Conservation (phyloP, 352 stramenopile genomes). For the Phytophthora ramorum region DNA sequence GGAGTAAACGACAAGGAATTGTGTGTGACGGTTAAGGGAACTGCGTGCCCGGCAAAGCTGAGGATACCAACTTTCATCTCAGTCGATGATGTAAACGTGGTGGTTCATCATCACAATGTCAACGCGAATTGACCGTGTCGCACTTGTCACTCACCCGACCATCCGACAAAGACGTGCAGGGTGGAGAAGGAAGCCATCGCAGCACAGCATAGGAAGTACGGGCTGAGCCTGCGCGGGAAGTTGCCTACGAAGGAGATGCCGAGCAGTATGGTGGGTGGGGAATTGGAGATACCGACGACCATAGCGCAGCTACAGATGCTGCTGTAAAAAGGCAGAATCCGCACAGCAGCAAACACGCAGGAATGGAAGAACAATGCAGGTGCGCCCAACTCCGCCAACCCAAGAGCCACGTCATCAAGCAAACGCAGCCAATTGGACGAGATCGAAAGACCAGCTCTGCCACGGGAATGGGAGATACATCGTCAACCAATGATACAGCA, state of each 20-base stretch:
- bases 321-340: background rate
- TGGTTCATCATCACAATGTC: background rate
- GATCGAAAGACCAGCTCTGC: background rate
- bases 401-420: background rate
- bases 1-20: background rate
- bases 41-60: background rate
- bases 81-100: background rate
- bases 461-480: background rate
- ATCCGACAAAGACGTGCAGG: constrained; percentile 1
- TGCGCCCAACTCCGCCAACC: no score
- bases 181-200: background rate
- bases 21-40: background rate
- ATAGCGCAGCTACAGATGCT: background rate
- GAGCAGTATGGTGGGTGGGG: background rate
- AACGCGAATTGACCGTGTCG: constrained; percentile 2
- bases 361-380: no score
- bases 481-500: no score
- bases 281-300: background rate
- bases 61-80: background rate
- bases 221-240: background rate
- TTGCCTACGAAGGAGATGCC: background rate
- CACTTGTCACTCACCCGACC: background rate
- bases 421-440: background rate
- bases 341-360: no score
- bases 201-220: background rate